phyloP scores from a whole-genome alignment of 495 filamentous ascomycete species.

The Polyplosphaeria fusca region DNA sequence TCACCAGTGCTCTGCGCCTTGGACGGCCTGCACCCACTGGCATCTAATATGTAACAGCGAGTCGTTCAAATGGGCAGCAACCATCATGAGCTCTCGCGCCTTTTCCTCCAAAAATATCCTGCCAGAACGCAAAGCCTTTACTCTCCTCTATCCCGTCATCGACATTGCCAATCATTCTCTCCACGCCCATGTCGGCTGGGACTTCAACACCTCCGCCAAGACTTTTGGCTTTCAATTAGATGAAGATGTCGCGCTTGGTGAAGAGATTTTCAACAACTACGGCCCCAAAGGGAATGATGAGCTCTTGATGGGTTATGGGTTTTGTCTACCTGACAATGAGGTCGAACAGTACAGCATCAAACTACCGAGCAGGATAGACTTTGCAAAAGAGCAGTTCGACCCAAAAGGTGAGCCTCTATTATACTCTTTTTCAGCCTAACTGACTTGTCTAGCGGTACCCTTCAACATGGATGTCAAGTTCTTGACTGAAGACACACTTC shows the following conservation, averaged over 20 bases:
- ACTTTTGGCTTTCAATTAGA: constrained; percentile 46
- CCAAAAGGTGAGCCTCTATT: too few relatives aligned
- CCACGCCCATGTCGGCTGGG: constrained; percentile 60
- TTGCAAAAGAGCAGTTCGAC: too few relatives aligned
- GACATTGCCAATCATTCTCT: constrained; percentile 61
- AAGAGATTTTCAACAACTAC: constrained; percentile 67
- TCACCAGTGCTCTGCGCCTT: too few relatives aligned
- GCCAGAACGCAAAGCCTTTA: constrained; percentile 42
- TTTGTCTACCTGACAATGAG: constrained; percentile 57
- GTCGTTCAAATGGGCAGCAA: constrained; percentile 58
- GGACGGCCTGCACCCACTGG: too few relatives aligned
- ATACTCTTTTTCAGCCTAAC: too few relatives aligned
- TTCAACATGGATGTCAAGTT: too few relatives aligned
- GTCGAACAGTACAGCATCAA: constrained; percentile 37
- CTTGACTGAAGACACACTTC: too few relatives aligned
- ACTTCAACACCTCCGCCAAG: constrained; percentile 44
- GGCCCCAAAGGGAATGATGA: constrained; percentile 66
- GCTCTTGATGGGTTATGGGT: constrained; percentile 66
- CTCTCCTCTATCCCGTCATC: constrained; percentile 60
- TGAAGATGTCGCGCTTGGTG: constrained; percentile 47
- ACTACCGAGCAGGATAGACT: too few relatives aligned
- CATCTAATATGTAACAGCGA: neutral
- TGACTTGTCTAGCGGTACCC: too few relatives aligned
- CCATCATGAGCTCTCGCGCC: constrained; percentile 58
- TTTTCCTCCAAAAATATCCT: constrained; percentile 51